These are phyloP conservation scores for Salix dunnii DNA, from an alignment of 345 rosid species.

Conservation along the genomic window DNA sequence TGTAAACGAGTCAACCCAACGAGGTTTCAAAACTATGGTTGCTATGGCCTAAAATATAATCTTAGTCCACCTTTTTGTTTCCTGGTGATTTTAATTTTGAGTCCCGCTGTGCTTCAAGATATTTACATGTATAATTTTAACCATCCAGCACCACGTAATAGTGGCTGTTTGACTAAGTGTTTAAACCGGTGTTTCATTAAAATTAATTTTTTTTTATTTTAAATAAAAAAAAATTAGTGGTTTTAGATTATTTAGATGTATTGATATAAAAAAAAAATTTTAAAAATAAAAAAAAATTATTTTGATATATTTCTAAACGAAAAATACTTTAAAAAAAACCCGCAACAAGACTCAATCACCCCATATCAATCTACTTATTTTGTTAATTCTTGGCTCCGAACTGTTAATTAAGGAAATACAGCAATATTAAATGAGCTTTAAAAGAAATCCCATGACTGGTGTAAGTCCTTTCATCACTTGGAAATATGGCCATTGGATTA, in stretches of 20 bases:
- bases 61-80: not conserved
- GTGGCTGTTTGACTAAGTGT: no score
- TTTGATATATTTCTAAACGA: no score
- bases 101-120: not conserved
- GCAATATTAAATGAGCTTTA: not conserved
- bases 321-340: no score
- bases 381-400: not conserved
- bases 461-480: not conserved
- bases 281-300: no score
- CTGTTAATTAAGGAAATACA: not conserved
- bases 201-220: no score
- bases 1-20: no score
- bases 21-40: not conserved
- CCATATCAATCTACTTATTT: not conserved
- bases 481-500: not conserved
- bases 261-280: no score
- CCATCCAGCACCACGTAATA: constrained; percentile 2
- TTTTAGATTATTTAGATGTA: no score
- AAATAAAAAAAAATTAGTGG: no score
- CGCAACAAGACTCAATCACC: no score
- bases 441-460: not conserved
- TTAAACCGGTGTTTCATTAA: no score
- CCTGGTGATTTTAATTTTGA: not conserved
- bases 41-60: no score
- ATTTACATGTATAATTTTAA: not conserved